Evolutionary conservation across 2,329 filamentous ascomycete genomes (phyloP).

Genomic region (Raffaelea ambrosiae): DNA sequence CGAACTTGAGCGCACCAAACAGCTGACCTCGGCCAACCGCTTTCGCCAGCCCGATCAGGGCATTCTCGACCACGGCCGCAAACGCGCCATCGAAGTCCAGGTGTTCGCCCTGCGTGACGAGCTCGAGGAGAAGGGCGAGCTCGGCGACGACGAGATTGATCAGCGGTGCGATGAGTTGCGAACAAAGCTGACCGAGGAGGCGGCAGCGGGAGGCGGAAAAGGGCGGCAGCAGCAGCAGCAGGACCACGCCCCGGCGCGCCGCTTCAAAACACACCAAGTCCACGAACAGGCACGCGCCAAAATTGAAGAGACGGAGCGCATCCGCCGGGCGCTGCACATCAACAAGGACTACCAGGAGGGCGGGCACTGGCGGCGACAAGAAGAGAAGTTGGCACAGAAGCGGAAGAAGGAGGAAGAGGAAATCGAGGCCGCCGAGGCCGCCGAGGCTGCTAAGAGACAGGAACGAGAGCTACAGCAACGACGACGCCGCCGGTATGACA

Average conservation of each 20-base stretch:
- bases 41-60: constrained; percentile 82
- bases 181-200: constrained; percentile 46
- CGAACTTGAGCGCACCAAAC: constrained; percentile 45
- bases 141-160: constrained; percentile 89
- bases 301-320: constrained; percentile 85
- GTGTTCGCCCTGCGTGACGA: constrained; percentile 84
- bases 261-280: constrained; percentile 85
- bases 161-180: constrained; percentile 59
- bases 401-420: constrained; percentile 20
- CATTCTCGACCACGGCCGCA: constrained; percentile 89
- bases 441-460: not conserved
- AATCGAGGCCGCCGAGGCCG: constrained; percentile 1
- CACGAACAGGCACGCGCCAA: constrained; percentile 95
- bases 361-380: constrained; percentile 75
- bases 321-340: constrained; percentile 81
- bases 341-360: constrained; percentile 79
- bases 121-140: constrained; percentile 81
- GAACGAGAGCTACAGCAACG: not conserved
- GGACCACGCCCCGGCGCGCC: no score
- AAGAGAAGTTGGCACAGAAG: constrained; percentile 48
- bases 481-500: not conserved
- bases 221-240: constrained; percentile 23
- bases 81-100: constrained; percentile 84
- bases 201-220: no score
- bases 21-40: constrained; percentile 59